Base-by-base conservation (phyloP, 768 basidiomycete genomes). In the Kwoniella sp. region DNA sequence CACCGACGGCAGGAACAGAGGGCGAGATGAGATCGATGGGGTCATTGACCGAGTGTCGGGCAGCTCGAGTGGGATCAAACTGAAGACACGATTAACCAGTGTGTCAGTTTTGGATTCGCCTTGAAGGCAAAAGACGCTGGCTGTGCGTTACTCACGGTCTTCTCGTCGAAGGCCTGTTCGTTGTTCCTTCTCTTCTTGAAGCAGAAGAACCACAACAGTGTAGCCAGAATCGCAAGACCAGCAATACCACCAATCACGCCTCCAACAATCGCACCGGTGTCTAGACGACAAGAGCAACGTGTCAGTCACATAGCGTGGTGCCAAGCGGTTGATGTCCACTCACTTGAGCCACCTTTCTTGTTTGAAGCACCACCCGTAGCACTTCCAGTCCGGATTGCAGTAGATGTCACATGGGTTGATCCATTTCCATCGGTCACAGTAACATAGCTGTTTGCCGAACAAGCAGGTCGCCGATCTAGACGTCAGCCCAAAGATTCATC, bases 231-330 rank as follows among this genome's bases (percentile, higher is more conserved):
- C 1, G 72, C 65, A 0, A 75, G 60, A 50, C 67, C 77, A 8
- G 61, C 74, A 3, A 79, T 56, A 33, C 78, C 78, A 12, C 78
- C 78, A 5, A 79, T 65, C n/a, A 78, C 78, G 44, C 75, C 77
- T 26, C 78, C 78, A 26, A 70, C 78, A 48, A 79, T 78, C 0
- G 75, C 73, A 26, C 73, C 73, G 40, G 60, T 58, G 52, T 74
- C 69, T 30, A 50, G 25, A 37, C 47, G 53, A 33, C 3, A 21
- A 22, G 2, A 22, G 29, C 19, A 15, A 40, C 47, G 21, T 46
- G 33, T n/a, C 33, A 6, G 37, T 21, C 17, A 26, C 21, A 17
- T 7, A 30, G 51, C 27, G 27, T 61, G 49, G 1, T 40, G 2
- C 33, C 7, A 17, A 5, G 57, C 47, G n/a, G 8, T 2, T 12